Percentiles rank a stretch among this genome's conserved stretches.
These are phyloP conservation scores for Aeschynomene evenia DNA, from an alignment of 306 rosid genomes.

Conservation along the genomic window DNA sequence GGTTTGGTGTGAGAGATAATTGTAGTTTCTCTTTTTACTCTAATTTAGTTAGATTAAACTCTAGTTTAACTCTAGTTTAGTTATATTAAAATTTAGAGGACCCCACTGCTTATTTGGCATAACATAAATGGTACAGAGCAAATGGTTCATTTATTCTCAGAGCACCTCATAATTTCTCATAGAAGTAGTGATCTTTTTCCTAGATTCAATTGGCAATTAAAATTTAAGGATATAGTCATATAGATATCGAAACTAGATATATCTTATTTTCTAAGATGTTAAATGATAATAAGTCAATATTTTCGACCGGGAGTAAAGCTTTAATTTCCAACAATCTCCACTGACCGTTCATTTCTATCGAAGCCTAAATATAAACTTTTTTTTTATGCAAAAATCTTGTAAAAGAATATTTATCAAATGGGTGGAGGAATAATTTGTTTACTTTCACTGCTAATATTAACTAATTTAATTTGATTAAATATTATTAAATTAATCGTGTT, in stretches of 20 bases:
- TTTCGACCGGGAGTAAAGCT: conserved; percentile 5
- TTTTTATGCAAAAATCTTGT: too few relatives aligned
- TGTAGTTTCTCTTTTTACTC: too few relatives aligned
- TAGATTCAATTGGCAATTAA: neutral
- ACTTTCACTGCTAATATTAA: neutral
- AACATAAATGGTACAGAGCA: too few relatives aligned
- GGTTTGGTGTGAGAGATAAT: too few relatives aligned
- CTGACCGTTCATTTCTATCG: neutral
- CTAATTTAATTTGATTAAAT: neutral
- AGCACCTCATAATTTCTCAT: too few relatives aligned
- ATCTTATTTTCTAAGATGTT: too few relatives aligned
- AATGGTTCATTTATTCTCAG: too few relatives aligned
- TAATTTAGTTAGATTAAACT: too few relatives aligned
- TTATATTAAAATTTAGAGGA: too few relatives aligned
- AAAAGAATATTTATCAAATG: neutral
- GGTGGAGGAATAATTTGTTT: conserved; percentile 14
- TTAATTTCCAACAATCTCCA: neutral
- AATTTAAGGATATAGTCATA: neutral
- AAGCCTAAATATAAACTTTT: conserved; percentile 1
- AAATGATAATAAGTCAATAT: conserved; percentile 24
- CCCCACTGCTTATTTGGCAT: too few relatives aligned
- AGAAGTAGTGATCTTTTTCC: neutral
- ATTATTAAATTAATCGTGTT: neutral
- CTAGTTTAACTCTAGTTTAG: too few relatives aligned
- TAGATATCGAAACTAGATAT: neutral